Base-by-base conservation (phyloP, 2,329 filamentous ascomycete species). In the Hypoxylon sp. region DNA sequence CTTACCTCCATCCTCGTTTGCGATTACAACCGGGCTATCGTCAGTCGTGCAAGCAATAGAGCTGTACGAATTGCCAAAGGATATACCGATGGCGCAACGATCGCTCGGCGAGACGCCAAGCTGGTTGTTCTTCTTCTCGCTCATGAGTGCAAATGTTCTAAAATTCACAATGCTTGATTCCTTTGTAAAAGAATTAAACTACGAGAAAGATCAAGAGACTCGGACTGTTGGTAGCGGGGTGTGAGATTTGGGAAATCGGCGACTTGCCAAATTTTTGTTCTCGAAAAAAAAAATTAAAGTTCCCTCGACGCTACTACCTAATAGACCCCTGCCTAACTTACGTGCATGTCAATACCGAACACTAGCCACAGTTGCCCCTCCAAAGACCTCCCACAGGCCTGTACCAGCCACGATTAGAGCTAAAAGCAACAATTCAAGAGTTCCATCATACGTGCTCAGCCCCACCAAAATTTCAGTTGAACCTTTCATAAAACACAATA, bases 21-120 rank as follows among this genome's bases (percentile, higher is more conserved):
- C 96, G 84, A 99, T 98, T 72, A 99, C 95, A 81, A 98, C 94
- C 72, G 94, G 91, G 86, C 97, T 97, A 82, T 97, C 95, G 78
- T 98, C 95, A 70, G 91, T 89, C 51, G 95, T 97, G 81, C 91
- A 94, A 76, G 95, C 95, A 83, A 99, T 98, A 68, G 94, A 98
- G 85, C 94, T 97, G 90, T 97, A 97, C 70, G 94, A 95, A 86
- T 98, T 99, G 84, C 96, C 96, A 86, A 98, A 98, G 74, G 95
- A 92, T 80, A 99, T 94, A 81, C 96, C 96, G 83, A 99, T 98
- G 80, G 92, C 93, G 77, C 87, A 85, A 76, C 89, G 86, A 75
- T 90, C 85, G 75, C 82, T 83, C 57, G 89, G 88, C 82, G 85
- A 82, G 68, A 82, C 79, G 78, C 81, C 83, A 72, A 81, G 68